Evolutionary conservation across 73 alveolate species (phyloP), one percentile per base, ranked within the genome.

Genomic region (Tetrahymena malaccensis): DNA sequence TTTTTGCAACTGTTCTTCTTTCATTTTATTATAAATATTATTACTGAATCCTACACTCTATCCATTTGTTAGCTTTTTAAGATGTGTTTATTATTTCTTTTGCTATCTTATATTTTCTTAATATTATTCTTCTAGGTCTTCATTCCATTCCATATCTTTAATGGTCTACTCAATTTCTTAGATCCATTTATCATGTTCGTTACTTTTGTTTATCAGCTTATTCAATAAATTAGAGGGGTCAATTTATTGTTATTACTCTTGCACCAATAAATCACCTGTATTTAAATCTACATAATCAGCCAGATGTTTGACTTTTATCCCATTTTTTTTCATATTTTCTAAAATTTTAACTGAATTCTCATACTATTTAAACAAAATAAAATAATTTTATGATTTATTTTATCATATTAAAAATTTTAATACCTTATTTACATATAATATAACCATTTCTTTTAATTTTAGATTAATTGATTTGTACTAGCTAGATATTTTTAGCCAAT

Each of bases 1-100:
- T 34, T 85, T 3, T 43, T 55, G 38, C 16, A 55, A 55, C 22
- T 94, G 94, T 35, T 95, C 97, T 10, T 95, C 97, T 55, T 55
- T 95, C 94, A 85, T 89, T 17, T 85, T 56, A 25, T 40, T 15
- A 85, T 85, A 94, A 40, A 95, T 85, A 21, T 85, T 70, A 22
- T 3, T 70, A 11, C 89, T 70, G 37, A 70, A 70, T 15, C 89
- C 89, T 27, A 70, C 89, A 70, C 84, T 34, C 43, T 95, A 85
- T 21, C 83, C 70, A 55, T 95, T 95, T n/a, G 95, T 95, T 2
- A 93, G 85, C 19, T 85, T 34, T 27, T 43, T 95, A 13, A 85
- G 56, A 37, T 93, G 40, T 43, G 37, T 50, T 31, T 95, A 85
- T 16, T 93, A 37, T 6, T 95, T 40, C 19, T 43, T 43, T 55